phyloP scores from a whole-genome alignment of 2,329 filamentous ascomycete species.

The Phialophora tarda region DNA sequence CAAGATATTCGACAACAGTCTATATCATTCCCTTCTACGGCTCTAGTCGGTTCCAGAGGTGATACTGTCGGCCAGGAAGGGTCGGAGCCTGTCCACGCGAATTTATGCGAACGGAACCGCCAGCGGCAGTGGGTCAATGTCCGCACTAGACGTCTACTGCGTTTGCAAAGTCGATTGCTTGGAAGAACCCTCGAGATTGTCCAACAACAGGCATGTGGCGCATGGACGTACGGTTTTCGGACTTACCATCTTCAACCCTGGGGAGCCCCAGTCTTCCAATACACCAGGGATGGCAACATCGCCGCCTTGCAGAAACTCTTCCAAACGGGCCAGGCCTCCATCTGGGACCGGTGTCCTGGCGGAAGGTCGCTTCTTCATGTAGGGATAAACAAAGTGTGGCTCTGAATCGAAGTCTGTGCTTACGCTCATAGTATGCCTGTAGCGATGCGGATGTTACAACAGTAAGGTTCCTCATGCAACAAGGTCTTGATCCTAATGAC shows the following conservation, averaged over 20 bases:
- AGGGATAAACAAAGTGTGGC: neutral
- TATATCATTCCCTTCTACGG: neutral
- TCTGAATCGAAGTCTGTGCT: neutral
- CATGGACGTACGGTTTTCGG: conserved; percentile 6
- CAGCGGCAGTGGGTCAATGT: neutral
- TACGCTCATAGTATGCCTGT: neutral
- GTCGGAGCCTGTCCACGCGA: neutral
- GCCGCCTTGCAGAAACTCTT: conserved; percentile 11
- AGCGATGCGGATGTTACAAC: neutral
- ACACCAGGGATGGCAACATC: neutral
- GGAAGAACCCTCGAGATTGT: conserved; percentile 15
- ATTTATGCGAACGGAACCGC: neutral
- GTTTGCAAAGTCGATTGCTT: conserved; percentile 18
- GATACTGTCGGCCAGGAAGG: neutral
- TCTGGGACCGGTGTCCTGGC: conserved; percentile 2
- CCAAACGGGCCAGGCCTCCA: conserved; percentile 7
- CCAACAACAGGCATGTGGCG: conserved; percentile 5
- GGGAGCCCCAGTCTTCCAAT: neutral
- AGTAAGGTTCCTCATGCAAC: conserved; percentile 11
- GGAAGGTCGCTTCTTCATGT: conserved; percentile 13
- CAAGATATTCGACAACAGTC: neutral
- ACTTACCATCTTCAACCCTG: conserved; percentile 2
- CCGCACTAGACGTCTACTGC: conserved; percentile 8
- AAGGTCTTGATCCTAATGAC: conserved; percentile 18
- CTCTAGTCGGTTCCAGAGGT: neutral